Evolutionary conservation across 1,284 basidiomycete species (phyloP).

Genomic region (Puccinia triticina): DNA sequence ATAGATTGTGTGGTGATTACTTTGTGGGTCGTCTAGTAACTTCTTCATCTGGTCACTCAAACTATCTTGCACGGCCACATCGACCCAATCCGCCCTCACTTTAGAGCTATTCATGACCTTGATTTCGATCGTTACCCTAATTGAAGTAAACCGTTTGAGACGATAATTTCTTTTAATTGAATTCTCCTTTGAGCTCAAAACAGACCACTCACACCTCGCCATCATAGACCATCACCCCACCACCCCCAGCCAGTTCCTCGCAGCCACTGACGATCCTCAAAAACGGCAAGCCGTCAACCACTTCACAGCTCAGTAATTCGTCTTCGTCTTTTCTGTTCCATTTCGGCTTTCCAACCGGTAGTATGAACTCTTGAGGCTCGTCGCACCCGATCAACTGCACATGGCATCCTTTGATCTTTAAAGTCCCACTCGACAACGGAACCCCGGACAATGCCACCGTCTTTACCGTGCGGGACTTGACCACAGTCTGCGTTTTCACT

Average conservation of each 20-base stretch:
- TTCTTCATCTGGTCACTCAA: constrained; percentile 33
- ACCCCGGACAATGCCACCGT: constrained; percentile 32
- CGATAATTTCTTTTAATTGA: not conserved
- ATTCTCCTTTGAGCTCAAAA: not conserved
- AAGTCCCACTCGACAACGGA: constrained; percentile 16
- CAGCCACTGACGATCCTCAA: constrained; percentile 8
- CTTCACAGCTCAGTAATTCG: constrained; percentile 16
- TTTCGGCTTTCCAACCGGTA: constrained; percentile 20
- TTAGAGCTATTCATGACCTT: constrained; percentile 38
- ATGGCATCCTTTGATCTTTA: constrained; percentile 25
- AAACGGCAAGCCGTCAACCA: constrained; percentile 34
- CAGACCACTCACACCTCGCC: constrained; percentile 34
- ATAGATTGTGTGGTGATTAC: not conserved
- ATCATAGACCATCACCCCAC: constrained; percentile 37
- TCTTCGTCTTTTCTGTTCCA: constrained; percentile 31
- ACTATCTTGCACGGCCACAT: constrained; percentile 34
- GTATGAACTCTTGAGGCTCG: constrained; percentile 17
- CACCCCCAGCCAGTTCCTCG: constrained; percentile 1
- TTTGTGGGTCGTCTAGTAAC: constrained; percentile 7
- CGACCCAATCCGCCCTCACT: constrained; percentile 33
- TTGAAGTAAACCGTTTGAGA: not conserved
- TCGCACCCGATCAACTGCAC: constrained; percentile 19
- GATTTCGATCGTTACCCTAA: constrained; percentile 33
- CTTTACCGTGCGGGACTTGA: constrained; percentile 27
- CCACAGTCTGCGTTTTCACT: not conserved